A percentile compares a stretch with the other conserved stretches of the same genome.
Evolutionary conservation across 2,329 filamentous ascomycete genomes (phyloP).

Genomic region (Lasiodiplodia gonubiensis): DNA sequence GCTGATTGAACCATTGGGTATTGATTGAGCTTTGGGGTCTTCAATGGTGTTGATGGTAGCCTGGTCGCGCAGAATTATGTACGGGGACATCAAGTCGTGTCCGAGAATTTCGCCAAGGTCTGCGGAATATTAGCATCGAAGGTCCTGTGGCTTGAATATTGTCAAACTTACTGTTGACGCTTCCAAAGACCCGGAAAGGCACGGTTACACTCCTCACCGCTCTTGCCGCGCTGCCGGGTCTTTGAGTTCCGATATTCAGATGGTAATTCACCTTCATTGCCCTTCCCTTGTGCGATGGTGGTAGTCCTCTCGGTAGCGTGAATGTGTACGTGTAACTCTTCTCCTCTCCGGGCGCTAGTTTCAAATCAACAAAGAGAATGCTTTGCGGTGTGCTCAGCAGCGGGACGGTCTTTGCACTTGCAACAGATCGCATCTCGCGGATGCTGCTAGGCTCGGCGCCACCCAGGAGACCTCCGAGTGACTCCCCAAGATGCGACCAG

Average conservation of each 20-base stretch:
- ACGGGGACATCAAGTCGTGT: constrained; percentile 93
- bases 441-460: constrained; percentile 88
- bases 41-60: constrained; percentile 61
- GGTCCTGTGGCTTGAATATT: neutral
- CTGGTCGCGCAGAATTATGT: constrained; percentile 84
- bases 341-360: constrained; percentile 86
- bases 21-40: constrained; percentile 41
- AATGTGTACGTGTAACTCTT: constrained; percentile 87
- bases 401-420: constrained; percentile 84
- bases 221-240: constrained; percentile 75
- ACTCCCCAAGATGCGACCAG: constrained; percentile 87
- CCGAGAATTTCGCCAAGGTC: constrained; percentile 82
- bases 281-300: constrained; percentile 87
- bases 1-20: constrained; percentile 30
- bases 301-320: constrained; percentile 83
- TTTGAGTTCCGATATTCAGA: constrained; percentile 88
- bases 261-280: constrained; percentile 94
- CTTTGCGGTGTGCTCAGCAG: constrained; percentile 95
- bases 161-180: constrained; percentile 72
- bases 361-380: constrained; percentile 91
- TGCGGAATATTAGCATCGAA: constrained; percentile 42
- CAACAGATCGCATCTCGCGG: constrained; percentile 89
- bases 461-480: constrained; percentile 85
- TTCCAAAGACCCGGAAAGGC: constrained; percentile 90
- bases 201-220: constrained; percentile 88